phyloP scores from a whole-genome alignment of 202 grass and related monocot genomes.

The Saccharum hybrid region DNA sequence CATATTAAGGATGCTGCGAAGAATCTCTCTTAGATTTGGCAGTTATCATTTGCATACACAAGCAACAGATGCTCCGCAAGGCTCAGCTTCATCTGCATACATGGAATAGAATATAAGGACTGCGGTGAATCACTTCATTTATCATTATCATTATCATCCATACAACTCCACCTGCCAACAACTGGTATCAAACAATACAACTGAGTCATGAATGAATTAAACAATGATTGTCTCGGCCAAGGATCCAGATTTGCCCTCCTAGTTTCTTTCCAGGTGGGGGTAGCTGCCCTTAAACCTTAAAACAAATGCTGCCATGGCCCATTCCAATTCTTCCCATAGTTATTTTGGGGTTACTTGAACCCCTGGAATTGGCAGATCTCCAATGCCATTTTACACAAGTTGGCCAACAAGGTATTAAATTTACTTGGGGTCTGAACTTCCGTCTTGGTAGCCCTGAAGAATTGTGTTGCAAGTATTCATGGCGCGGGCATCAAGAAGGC shows the following conservation, averaged over 20 bases:
- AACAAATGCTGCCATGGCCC: neutral
- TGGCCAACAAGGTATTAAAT: neutral
- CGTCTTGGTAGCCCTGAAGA: conserved; percentile 69
- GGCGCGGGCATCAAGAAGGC: conserved; percentile 76
- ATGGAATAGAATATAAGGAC: neutral
- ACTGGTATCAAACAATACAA: neutral
- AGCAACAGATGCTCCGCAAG: neutral
- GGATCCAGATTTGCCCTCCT: neutral
- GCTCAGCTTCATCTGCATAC: neutral
- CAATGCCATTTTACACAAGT: neutral
- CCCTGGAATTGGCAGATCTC: neutral
- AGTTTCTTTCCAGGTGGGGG: neutral
- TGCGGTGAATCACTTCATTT: neutral
- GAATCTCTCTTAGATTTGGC: too few species aligned
- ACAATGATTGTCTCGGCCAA: conserved; percentile 1
- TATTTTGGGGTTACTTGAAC: neutral
- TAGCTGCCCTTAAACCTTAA: neutral
- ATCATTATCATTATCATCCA: neutral
- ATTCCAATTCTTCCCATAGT: neutral
- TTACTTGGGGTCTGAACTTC: conserved; percentile 54
- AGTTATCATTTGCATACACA: too few species aligned
- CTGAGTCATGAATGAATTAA: conserved; percentile 4
- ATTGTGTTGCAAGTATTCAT: conserved; percentile 78
- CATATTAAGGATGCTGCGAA: too few species aligned
- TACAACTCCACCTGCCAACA: neutral